phyloP scores from a whole-genome alignment of 2,329 filamentous ascomycete species.

The Nigrospora osmanthi region DNA sequence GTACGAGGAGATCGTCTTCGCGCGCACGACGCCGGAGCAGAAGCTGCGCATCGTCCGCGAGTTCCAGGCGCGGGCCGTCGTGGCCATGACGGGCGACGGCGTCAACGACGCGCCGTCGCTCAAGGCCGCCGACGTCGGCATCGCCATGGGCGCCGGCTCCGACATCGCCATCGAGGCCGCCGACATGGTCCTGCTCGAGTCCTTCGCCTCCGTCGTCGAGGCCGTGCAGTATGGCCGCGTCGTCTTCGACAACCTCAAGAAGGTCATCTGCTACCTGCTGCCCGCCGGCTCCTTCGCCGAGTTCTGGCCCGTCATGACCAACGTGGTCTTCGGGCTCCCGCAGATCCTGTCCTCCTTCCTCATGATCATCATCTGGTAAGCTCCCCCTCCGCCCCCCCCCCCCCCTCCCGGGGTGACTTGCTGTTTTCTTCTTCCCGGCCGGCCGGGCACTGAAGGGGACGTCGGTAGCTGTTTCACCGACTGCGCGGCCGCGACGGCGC shows the following conservation, averaged over 20 bases:
- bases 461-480: constrained; percentile 64
- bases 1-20: constrained; percentile 70
- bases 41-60: constrained; percentile 74
- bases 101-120: constrained; percentile 82
- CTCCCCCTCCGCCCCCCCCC: constrained; percentile 45
- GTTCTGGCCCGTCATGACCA: constrained; percentile 69
- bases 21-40: constrained; percentile 69
- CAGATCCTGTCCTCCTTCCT: constrained; percentile 68
- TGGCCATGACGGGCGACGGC: constrained; percentile 82
- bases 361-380: constrained; percentile 58
- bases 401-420: constrained; percentile 30
- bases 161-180: constrained; percentile 79
- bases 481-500: constrained; percentile 61
- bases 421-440: background rate
- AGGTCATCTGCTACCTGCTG: constrained; percentile 67
- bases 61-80: constrained; percentile 57
- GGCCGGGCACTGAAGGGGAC: constrained; percentile 17
- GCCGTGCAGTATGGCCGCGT: constrained; percentile 66
- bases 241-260: constrained; percentile 75
- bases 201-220: constrained; percentile 63
- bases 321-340: constrained; percentile 63
- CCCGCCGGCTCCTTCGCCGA: constrained; percentile 69
- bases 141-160: constrained; percentile 72
- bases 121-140: constrained; percentile 72
- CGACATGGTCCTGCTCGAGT: constrained; percentile 73